phyloP scores from a whole-genome alignment of 108 stramenopile genomes.

The Craspedostauros australis region DNA sequence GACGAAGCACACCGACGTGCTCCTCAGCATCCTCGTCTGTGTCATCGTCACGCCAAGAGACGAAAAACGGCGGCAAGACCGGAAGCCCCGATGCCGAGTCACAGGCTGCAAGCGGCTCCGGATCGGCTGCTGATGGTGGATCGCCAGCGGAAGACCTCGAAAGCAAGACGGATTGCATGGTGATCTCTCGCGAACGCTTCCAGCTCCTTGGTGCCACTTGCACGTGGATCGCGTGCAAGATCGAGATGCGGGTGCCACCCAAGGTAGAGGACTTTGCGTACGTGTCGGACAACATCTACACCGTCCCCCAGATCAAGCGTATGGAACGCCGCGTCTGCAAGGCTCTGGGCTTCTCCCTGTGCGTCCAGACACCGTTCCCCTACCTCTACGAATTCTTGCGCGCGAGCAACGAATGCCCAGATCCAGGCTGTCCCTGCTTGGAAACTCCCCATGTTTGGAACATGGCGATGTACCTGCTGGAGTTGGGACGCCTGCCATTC shows the following conservation, averaged over 20 bases:
- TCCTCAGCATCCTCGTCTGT: too few relatives aligned
- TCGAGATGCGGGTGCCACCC: constrained; percentile 52
- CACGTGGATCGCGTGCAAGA: constrained; percentile 73
- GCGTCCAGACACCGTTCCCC: constrained; percentile 45
- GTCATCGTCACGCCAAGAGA: too few relatives aligned
- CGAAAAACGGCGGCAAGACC: too few relatives aligned
- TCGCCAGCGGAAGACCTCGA: constrained; percentile 5
- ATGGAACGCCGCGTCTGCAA: constrained; percentile 67
- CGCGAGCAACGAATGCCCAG: constrained; percentile 48
- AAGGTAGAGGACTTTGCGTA: constrained; percentile 55
- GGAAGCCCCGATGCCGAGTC: too few relatives aligned
- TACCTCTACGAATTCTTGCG: constrained; percentile 51
- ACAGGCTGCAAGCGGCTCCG: background rate
- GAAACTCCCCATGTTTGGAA: constrained; percentile 16
- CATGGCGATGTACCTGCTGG: constrained; percentile 69
- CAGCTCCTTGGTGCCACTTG: constrained; percentile 69
- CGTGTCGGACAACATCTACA: constrained; percentile 68
- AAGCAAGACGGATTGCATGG: constrained; percentile 34
- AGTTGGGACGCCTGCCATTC: constrained; percentile 62
- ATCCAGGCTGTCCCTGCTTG: constrained; percentile 1
- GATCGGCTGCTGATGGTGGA: too few relatives aligned
- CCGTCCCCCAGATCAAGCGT: constrained; percentile 38
- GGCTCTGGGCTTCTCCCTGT: constrained; percentile 43
- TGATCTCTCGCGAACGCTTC: constrained; percentile 31
- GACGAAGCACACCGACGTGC: too few relatives aligned